Evolutionary conservation across 108 stramenopile species (phyloP), one percentile per base, ranked within the genome.

Genomic region (Pseudonitzschia multiseries): DNA sequence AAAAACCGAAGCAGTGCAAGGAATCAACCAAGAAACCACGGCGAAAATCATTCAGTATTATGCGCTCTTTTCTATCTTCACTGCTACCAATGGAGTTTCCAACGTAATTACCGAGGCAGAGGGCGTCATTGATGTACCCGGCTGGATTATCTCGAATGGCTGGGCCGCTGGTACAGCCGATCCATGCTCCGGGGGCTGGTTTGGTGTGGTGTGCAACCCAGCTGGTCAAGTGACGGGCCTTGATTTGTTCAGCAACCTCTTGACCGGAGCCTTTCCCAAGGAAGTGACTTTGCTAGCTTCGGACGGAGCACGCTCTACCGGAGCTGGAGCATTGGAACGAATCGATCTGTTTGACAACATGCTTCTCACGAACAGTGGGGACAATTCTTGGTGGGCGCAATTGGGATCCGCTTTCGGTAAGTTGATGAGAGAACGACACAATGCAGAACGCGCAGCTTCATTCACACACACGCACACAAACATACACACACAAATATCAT

Each of bases 211-310:
- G 24, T 81, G 80, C 41, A 29, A 42, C 28, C 68, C 33, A 33
- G 64, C 68, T 57, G 54, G 52, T 15, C 46, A 48, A 14, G 81
- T 82, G 20, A 59, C 54, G 10, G 46, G 64, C n/a, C 50, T 82
- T 20, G 71, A 77, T 70, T 53, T 77, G 22, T 70, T 70, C 28
- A 48, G 43, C 41, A 77, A 77, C 52, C 62, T 65, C 9, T 29
- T 82, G 54, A 82, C 81, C 24, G 81, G 81, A 17, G 60, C 66
- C 28, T 77, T 73, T 43, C 81, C 81, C 13, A 51, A 54, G 0
- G 81, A 82, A 65, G 57, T 71, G 0, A 54, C 26, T 10, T 46
- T 82, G n/a, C 36, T 82, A 9, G 65, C 72, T 29, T 60, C 77
- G 8, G 77, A 78, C 50, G 77, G 77, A 33, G 27, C 53, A 22